phyloP scores from a whole-genome alignment of 306 rosid genomes.

The Malus asiatica region DNA sequence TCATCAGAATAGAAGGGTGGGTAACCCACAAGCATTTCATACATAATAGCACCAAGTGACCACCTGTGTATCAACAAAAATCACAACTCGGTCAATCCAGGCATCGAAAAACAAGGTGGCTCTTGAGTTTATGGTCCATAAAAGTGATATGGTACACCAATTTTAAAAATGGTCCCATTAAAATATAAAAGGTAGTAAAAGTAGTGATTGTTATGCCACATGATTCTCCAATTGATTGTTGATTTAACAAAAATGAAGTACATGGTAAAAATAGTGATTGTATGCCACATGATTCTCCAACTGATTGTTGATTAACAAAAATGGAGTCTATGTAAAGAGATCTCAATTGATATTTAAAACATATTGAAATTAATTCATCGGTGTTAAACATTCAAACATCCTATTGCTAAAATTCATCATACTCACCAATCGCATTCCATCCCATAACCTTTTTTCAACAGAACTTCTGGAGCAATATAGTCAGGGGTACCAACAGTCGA shows the following conservation, averaged over 20 bases:
- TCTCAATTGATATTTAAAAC: neutral
- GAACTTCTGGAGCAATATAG: slow-evolving; percentile 99
- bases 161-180: neutral
- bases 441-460: slow-evolving; percentile 91
- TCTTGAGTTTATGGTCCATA: neutral
- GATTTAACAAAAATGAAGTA: too few relatives aligned
- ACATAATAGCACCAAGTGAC: slow-evolving; percentile 99
- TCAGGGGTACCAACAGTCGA: slow-evolving; percentile 99
- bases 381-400: neutral
- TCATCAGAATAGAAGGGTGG: slow-evolving; percentile 99
- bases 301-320: neutral
- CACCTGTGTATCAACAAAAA: slow-evolving; percentile 54
- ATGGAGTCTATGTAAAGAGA: too few relatives aligned
- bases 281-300: neutral
- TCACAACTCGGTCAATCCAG: slow-evolving; percentile 3
- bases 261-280: neutral
- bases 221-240: neutral
- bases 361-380: neutral
- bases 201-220: neutral
- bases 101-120: neutral
- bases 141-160: neutral
- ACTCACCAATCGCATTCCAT: slow-evolving; percentile 99
- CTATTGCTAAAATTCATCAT: neutral
- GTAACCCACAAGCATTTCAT: slow-evolving; percentile 94
- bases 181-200: neutral